Conservation (phyloP, 192 early-diverging fungal genomes). For the Linnemannia schmuckeri region DNA sequence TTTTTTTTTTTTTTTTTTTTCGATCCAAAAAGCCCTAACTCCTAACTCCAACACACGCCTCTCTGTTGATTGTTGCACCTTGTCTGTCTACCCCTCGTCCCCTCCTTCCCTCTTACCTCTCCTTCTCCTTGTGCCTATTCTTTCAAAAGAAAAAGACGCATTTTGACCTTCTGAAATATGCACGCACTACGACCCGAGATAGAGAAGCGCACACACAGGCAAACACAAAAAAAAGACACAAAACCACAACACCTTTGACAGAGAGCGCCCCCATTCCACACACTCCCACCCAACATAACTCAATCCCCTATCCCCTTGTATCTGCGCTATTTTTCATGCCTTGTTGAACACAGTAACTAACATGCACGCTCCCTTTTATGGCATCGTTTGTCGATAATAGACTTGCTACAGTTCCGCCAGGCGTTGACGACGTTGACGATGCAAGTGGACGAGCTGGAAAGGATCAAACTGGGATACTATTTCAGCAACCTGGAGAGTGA, state of each 20-base stretch:
- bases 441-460: constrained; percentile 65
- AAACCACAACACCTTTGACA: background rate
- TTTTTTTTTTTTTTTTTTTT: too few species aligned
- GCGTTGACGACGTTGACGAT: constrained; percentile 58
- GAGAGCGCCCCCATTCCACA: background rate
- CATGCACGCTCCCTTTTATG: background rate
- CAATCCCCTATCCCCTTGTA: background rate
- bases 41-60: background rate
- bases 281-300: background rate
- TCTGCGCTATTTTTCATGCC: background rate
- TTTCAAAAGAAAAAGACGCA: background rate
- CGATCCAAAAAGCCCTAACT: background rate
- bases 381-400: constrained; percentile 22
- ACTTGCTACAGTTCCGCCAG: constrained; percentile 57
- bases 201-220: background rate
- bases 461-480: constrained; percentile 60
- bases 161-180: background rate
- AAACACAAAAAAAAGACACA: background rate
- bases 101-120: too few species aligned
- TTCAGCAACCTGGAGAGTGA: constrained; percentile 61
- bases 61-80: background rate
- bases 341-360: background rate
- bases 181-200: background rate
- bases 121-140: background rate
- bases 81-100: background rate